Percentiles rank a stretch among this genome's conserved stretches.
Evolutionary conservation across 2,329 filamentous ascomycete genomes (phyloP).

Genomic region (Eurotiales sp.): DNA sequence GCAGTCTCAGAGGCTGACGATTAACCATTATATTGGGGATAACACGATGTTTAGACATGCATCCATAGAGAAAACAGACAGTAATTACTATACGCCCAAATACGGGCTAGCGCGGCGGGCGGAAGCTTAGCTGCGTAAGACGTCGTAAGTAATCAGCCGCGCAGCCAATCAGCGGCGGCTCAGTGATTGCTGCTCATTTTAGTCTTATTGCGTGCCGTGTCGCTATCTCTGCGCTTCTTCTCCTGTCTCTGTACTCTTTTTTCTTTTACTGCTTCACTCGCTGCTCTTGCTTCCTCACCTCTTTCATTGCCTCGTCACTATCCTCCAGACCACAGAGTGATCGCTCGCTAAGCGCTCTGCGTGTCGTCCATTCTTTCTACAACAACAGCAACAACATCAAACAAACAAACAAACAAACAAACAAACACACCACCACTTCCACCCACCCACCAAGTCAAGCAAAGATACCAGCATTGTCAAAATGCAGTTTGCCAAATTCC

Average conservation of each 20-base stretch:
- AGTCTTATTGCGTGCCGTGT: too few species aligned
- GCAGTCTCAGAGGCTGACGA: too few species aligned
- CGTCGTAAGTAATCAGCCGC: neutral
- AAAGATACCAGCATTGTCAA: too few species aligned
- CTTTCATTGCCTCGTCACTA: neutral
- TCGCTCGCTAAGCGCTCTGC: conserved; percentile 3
- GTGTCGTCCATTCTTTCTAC: conserved; percentile 13
- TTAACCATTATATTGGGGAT: too few species aligned
- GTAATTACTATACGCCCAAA: too few species aligned
- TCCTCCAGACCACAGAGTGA: neutral
- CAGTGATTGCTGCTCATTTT: neutral
- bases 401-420: neutral
- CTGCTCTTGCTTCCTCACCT: neutral
- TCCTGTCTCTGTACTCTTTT: neutral
- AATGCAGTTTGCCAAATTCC: conserved; percentile 35
- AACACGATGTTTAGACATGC: too few species aligned
- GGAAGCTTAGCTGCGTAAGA: neutral
- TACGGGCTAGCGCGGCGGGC: neutral
- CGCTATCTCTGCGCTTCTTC: neutral
- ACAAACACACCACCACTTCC: too few species aligned
- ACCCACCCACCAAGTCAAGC: neutral
- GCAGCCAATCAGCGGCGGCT: neutral
- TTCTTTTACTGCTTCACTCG: neutral
- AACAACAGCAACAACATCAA: too few species aligned
- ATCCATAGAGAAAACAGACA: too few species aligned